Evolutionary conservation across 257 asterid genomes (phyloP).

Genomic region (Thymus quinquecostatus): DNA sequence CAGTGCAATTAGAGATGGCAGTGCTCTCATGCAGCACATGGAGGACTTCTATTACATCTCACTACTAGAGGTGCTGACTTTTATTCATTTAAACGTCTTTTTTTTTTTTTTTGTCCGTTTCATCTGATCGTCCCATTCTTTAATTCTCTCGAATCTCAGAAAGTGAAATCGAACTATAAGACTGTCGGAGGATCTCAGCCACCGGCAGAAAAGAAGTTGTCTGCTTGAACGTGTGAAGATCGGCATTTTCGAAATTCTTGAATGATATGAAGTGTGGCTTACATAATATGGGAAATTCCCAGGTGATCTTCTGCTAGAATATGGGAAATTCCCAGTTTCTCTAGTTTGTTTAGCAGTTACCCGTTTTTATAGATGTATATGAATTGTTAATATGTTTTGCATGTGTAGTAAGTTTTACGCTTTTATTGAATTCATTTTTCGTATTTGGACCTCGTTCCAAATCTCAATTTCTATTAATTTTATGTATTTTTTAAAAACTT

Average conservation of each 20-base stretch:
- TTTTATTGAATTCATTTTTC: too few relatives aligned
- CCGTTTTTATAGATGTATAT: not conserved
- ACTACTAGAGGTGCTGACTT: constrained; percentile 69
- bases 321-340: not conserved
- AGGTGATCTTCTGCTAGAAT: not conserved
- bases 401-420: not conserved
- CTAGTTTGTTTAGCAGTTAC: too few relatives aligned
- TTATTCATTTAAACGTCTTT: not conserved
- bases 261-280: not conserved
- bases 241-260: not conserved
- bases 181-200: constrained; percentile 48
- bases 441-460: too few relatives aligned
- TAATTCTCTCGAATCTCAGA: constrained; percentile 41
- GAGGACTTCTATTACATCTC: constrained; percentile 93
- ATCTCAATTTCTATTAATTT: too few relatives aligned
- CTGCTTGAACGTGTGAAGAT: constrained; percentile 33
- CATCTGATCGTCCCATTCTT: constrained; percentile 2
- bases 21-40: constrained; percentile 99
- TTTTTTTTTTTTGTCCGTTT: not conserved
- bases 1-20: constrained; percentile 94
- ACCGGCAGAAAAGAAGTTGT: constrained; percentile 38
- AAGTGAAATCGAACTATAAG: constrained; percentile 74
- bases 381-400: not conserved
- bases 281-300: not conserved
- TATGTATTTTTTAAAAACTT: too few relatives aligned